Evolutionary conservation across 164 flowering plant genomes (phyloP).

Genomic region (Liquidambar formosana): DNA sequence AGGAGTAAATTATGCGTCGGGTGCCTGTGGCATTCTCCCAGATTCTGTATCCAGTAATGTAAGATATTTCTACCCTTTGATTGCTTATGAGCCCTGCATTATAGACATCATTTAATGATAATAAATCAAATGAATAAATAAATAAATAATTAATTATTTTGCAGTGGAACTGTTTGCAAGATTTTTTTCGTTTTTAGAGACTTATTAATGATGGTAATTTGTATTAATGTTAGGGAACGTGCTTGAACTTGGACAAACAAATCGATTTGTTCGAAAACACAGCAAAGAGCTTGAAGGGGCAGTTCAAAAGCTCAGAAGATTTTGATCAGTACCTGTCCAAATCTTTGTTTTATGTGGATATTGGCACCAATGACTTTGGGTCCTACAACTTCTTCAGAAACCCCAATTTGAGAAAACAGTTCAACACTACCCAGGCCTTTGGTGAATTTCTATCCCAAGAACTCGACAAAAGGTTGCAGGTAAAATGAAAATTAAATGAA

Average conservation of each 20-base stretch:
- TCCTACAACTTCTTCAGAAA: too few species aligned
- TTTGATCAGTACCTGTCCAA: neutral
- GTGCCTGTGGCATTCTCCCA: constrained; percentile 10
- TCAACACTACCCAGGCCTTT: too few species aligned
- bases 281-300: neutral
- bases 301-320: neutral
- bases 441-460: too few species aligned
- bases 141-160: too few species aligned
- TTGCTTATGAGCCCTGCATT: too few species aligned
- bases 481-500: too few species aligned
- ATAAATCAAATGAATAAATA: too few species aligned
- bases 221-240: neutral
- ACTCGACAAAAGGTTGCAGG: too few species aligned
- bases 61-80: neutral
- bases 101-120: too few species aligned
- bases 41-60: neutral
- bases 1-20: constrained; percentile 16
- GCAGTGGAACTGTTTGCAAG: too few species aligned
- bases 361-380: neutral
- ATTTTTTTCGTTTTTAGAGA: too few species aligned
- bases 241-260: neutral
- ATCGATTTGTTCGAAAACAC: neutral
- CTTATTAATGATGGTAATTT: neutral
- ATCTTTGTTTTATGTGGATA: neutral
- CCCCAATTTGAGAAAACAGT: too few species aligned